These are phyloP conservation scores for Cercospora beticola DNA, from an alignment of 2,329 filamentous ascomycete genomes.

Conservation along the genomic window DNA sequence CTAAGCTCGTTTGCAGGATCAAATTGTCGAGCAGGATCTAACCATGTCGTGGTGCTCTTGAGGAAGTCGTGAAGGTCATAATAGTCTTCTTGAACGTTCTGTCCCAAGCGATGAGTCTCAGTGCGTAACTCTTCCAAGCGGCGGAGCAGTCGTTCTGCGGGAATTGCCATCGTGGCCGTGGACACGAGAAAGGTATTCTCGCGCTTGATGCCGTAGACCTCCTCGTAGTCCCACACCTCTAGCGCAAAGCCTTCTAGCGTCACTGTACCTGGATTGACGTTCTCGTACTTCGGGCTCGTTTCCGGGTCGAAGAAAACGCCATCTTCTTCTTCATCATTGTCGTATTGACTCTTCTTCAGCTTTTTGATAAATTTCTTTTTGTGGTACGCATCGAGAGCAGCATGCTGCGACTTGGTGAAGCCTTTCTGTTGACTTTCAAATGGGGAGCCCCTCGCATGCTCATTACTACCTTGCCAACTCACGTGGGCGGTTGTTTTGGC, in stretches of 20 bases:
- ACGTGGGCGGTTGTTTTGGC: not conserved
- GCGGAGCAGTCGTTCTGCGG: not conserved
- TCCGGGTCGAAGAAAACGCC: constrained; percentile 1
- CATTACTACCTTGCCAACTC: not conserved
- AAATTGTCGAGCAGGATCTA: not conserved
- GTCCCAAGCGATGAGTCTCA: not conserved
- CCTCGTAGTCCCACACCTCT: not conserved
- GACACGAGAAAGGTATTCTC: not conserved
- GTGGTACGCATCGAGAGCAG: not conserved
- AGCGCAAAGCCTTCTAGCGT: constrained; percentile 4
- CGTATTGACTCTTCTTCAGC: not conserved
- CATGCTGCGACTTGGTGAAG: not conserved
- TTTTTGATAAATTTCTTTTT: not conserved
- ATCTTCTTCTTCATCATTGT: not conserved
- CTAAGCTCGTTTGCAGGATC: constrained; percentile 1
- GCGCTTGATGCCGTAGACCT: not conserved
- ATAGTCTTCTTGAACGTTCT: not conserved
- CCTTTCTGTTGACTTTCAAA: not conserved
- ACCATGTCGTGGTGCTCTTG: not conserved
- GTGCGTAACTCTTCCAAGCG: not conserved
- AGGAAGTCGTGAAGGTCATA: not conserved
- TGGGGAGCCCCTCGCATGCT: not conserved
- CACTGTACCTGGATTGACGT: not conserved
- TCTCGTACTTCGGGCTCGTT: not conserved
- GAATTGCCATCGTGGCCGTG: not conserved